These are phyloP conservation scores for Bipolaris cookei DNA, from an alignment of 2,329 filamentous ascomycete species.

Conservation along the genomic window DNA sequence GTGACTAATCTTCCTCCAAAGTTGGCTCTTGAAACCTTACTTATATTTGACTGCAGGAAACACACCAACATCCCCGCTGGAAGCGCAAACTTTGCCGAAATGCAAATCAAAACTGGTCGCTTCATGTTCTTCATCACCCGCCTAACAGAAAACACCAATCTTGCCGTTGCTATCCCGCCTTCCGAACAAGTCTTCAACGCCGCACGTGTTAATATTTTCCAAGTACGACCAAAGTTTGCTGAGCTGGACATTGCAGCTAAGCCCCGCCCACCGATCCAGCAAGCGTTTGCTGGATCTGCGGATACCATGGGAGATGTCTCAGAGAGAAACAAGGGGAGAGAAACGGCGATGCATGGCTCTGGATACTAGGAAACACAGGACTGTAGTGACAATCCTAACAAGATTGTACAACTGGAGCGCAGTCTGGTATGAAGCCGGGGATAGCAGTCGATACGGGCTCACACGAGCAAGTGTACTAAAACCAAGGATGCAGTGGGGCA, in stretches of 20 bases:
- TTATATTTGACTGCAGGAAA: constrained; percentile 59
- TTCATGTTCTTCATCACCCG: constrained; percentile 96
- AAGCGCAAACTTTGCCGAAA: constrained; percentile 78
- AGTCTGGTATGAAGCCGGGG: not conserved
- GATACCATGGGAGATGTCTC: constrained; percentile 30
- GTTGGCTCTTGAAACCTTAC: not conserved
- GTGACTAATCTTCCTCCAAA: constrained; percentile 36
- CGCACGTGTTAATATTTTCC: constrained; percentile 86
- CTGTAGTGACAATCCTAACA: not conserved
- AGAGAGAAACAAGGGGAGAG: constrained; percentile 32
- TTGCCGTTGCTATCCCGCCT: constrained; percentile 88
- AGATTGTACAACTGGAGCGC: too few relatives aligned
- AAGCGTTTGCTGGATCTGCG: constrained; percentile 45
- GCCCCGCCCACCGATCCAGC: constrained; percentile 45
- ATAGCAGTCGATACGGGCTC: not conserved
- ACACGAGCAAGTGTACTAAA: not conserved
- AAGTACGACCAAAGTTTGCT: constrained; percentile 82
- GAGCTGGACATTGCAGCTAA: constrained; percentile 60
- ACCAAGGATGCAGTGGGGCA: not conserved
- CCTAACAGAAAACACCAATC: constrained; percentile 96
- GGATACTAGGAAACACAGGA: constrained; percentile 7
- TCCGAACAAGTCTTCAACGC: constrained; percentile 91
- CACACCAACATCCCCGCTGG: constrained; percentile 82
- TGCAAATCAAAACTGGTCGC: constrained; percentile 78
- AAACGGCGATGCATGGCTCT: constrained; percentile 12